Evolutionary conservation across 345 rosid genomes (phyloP).

Genomic region (Populus ilicifolia): DNA sequence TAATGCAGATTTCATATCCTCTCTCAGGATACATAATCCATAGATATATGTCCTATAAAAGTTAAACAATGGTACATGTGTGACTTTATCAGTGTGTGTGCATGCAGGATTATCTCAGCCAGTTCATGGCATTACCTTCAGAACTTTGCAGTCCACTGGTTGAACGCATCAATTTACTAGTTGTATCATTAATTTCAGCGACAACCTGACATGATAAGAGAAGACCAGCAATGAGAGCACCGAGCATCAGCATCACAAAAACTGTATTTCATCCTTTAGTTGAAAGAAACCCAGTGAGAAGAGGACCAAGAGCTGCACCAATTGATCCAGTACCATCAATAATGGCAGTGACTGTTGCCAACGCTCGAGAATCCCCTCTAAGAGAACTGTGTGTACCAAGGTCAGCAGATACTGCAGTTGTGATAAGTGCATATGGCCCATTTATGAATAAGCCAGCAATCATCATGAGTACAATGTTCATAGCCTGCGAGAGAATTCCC

Average conservation of each 20-base stretch:
- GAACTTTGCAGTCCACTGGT: conserved; percentile 16
- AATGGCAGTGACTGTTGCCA: conserved; percentile 91
- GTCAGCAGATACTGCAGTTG: conserved; percentile 95
- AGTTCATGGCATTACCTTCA: conserved; percentile 45
- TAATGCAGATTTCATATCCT: background rate
- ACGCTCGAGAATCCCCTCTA: conserved; percentile 83
- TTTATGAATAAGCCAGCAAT: conserved; percentile 77
- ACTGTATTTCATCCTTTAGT: conserved; percentile 71
- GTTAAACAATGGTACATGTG: background rate
- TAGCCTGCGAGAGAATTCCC: conserved; percentile 57
- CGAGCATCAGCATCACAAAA: conserved; percentile 60
- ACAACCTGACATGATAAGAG: conserved; percentile 62
- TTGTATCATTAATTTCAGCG: conserved; percentile 44
- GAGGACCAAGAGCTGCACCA: conserved; percentile 94
- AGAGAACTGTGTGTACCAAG: conserved; percentile 88
- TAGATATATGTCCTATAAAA: background rate
- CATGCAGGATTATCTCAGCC: background rate
- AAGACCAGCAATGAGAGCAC: conserved; percentile 78
- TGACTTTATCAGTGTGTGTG: background rate
- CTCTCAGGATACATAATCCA: background rate
- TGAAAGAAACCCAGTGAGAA: conserved; percentile 82
- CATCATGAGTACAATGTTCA: conserved; percentile 81
- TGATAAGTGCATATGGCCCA: conserved; percentile 95
- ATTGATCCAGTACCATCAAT: conserved; percentile 92
- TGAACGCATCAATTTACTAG: conserved; percentile 9